Evolutionary conservation across 352 stramenopile species (phyloP).

Genomic region (Phytophthora fragariae): DNA sequence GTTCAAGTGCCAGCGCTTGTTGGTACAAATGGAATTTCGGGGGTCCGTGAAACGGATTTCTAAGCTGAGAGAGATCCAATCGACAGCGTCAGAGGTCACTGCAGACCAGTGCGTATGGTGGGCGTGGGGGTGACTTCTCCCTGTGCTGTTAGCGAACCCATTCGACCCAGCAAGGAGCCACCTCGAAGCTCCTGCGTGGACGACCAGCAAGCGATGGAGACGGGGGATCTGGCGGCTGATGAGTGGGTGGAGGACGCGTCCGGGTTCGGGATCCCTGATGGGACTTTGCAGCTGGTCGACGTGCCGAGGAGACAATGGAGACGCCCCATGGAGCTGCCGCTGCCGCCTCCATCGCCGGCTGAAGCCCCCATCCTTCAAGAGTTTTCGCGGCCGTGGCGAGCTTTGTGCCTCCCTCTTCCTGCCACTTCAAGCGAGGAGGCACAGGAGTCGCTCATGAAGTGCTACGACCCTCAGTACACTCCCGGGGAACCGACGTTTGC

Average conservation of each 20-base stretch:
- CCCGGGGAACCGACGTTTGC: constrained; percentile 56
- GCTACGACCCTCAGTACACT: constrained; percentile 67
- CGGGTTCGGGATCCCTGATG: constrained; percentile 34
- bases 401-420: constrained; percentile 34
- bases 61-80: neutral
- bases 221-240: constrained; percentile 2
- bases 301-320: constrained; percentile 30
- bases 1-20: too few species aligned
- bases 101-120: neutral
- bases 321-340: constrained; percentile 27
- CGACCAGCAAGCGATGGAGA: constrained; percentile 10
- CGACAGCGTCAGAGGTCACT: constrained; percentile 12
- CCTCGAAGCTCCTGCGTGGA: neutral
- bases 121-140: constrained; percentile 2
- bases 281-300: constrained; percentile 37
- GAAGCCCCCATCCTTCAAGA: constrained; percentile 50
- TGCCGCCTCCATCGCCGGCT: constrained; percentile 25
- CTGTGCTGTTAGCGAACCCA: neutral
- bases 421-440: neutral
- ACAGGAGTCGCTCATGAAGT: constrained; percentile 61
- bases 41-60: neutral
- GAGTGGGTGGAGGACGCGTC: constrained; percentile 17
- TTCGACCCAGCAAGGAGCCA: neutral
- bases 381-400: constrained; percentile 47
- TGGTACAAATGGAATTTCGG: too few species aligned